phyloP scores from a whole-genome alignment of 1,284 basidiomycete genomes.

The Pseudozyma tsukubaensis region DNA sequence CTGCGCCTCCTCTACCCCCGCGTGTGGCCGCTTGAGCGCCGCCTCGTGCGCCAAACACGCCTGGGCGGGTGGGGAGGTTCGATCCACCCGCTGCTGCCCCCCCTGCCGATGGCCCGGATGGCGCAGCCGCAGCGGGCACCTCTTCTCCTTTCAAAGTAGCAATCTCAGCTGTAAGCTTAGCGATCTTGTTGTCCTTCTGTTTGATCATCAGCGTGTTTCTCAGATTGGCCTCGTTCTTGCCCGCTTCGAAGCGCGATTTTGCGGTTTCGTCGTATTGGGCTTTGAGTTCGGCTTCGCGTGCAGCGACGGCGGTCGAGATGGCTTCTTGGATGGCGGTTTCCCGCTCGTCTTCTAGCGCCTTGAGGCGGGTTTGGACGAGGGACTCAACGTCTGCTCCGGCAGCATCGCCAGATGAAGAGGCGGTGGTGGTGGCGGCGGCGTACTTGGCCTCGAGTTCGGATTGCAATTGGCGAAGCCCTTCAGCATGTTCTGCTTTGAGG shows the following conservation, averaged over 20 bases:
- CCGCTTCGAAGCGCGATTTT: slow-evolving; percentile 64
- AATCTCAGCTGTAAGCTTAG: slow-evolving; percentile 62
- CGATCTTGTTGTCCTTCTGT: slow-evolving; percentile 66
- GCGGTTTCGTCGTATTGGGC: slow-evolving; percentile 57
- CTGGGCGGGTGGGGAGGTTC: slow-evolving; percentile 23
- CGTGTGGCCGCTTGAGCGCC: slow-evolving; percentile 28
- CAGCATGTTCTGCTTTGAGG: slow-evolving; percentile 44
- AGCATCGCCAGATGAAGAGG: slow-evolving; percentile 1
- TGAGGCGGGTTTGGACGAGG: slow-evolving; percentile 42
- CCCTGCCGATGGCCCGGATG: slow-evolving; percentile 11
- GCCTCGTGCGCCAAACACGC: slow-evolving; percentile 40
- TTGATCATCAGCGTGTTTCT: slow-evolving; percentile 66
- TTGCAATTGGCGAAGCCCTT: slow-evolving; percentile 41
- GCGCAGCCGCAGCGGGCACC: slow-evolving; percentile 6
- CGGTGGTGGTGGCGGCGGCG: background rate
- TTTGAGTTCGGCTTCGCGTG: slow-evolving; percentile 60
- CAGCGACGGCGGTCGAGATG: slow-evolving; percentile 53
- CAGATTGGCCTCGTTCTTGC: slow-evolving; percentile 66
- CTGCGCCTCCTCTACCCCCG: slow-evolving; percentile 24
- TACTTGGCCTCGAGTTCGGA: slow-evolving; percentile 42
- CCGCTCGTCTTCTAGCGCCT: slow-evolving; percentile 49
- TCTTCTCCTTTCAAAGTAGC: slow-evolving; percentile 59
- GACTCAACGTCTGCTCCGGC: slow-evolving; percentile 33
- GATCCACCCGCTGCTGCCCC: background rate
- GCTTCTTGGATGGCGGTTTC: slow-evolving; percentile 41